Evolutionary conservation across 805 yeast genomes (phyloP), one percentile per base, ranked within the genome.

Genomic region (Hanseniaspora nectarophila): DNA sequence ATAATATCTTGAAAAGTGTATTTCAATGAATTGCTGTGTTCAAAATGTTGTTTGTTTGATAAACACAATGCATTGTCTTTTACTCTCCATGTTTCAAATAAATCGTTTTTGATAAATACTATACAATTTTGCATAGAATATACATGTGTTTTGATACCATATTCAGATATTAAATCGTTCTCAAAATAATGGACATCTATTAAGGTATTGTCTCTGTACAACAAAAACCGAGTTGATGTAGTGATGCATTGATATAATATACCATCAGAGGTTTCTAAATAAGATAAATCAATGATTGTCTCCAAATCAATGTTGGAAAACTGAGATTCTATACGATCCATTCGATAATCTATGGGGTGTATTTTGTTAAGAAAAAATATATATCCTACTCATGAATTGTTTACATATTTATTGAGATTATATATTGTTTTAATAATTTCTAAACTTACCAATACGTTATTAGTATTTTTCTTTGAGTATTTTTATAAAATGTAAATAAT

Each of bases 11-110:
- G 51, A 23, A 47, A 39, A 21, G 15, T n/a, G 13, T 21, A 37
- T 10, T 12, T n/a, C 13, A 35, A 35, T 9, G 7, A 3, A 10
- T 35, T 13, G 5, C 15, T 21, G 21, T 35, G 15, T 18, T 35
- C 39, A 10, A 35, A 16, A 3, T 18, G 21, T 7, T 20, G 13
- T 16, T 21, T n/a, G 15, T 20, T 35, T 21, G 39, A 35, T 35
- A 35, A 35, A 3, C 13, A 12, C n/a, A 42, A 29, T 18, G n/a
- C 9, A 28, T 42, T 34, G 12, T 47, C 29, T 32, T 32, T 9
- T 12, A 46, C 29, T 20, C 16, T 38, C 51, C 51, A 46, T 21
- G 26, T 32, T 46, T 46, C 42, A 29, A 46, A 18, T 1, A 15
- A 3, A n/a, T 38, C 15, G 7, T 31, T 26, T 7, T 46, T 40